Conservation (phyloP, 768 basidiomycete species). For the Tricholomella constricta region DNA sequence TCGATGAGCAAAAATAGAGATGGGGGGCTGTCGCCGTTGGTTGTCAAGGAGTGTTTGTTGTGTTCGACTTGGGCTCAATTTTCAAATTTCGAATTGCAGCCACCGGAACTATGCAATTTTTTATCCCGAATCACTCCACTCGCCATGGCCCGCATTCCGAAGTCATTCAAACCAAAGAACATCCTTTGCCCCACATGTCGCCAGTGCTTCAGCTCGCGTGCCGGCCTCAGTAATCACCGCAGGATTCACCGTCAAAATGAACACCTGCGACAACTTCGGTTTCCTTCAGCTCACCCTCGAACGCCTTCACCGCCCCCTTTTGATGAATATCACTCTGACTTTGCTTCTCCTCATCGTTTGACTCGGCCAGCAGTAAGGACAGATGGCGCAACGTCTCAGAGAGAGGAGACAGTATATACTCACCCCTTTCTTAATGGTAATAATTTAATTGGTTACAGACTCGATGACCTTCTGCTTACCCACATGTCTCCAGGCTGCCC, state of each 20-base stretch:
- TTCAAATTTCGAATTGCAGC: neutral
- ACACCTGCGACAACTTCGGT: neutral
- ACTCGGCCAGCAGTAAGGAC: neutral
- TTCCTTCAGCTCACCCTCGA: neutral
- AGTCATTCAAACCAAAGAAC: neutral
- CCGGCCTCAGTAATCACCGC: neutral
- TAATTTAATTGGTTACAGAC: neutral
- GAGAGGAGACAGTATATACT: neutral
- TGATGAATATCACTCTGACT: neutral
- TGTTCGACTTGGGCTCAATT: neutral
- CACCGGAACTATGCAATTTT: neutral
- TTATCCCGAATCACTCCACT: neutral
- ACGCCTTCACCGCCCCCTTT: neutral
- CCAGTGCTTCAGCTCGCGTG: neutral
- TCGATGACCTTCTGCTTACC: neutral
- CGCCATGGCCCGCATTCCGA: neutral
- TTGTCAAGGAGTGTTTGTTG: neutral
- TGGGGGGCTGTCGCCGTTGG: neutral
- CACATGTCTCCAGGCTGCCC: neutral
- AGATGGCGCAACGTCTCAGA: neutral
- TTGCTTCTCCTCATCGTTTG: neutral
- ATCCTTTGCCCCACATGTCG: neutral
- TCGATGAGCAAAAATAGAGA: no score
- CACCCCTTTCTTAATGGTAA: constrained; percentile 5
- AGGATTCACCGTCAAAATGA: neutral